Percentiles rank a stretch among this genome's conserved stretches.
Evolutionary conservation across 139 green algal genomes (phyloP).

Genomic region (Auxenochlorella protothecoides): DNA sequence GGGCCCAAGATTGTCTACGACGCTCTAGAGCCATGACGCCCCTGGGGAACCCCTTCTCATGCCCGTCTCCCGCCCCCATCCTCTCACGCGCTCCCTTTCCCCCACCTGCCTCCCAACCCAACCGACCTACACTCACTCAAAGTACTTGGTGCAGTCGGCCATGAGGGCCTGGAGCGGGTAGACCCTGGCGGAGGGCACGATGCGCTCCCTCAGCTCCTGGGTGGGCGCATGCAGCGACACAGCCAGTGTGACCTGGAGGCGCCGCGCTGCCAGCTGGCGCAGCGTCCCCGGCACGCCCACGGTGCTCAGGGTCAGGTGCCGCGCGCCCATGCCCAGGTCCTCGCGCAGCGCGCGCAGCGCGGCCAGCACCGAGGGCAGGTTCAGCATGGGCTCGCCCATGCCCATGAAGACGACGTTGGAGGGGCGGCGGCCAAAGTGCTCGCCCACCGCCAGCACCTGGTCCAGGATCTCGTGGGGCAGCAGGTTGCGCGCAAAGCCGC

Average conservation of each 20-base stretch:
- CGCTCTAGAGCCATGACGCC: too few relatives aligned
- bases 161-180: conserved; percentile 82
- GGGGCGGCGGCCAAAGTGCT: conserved; percentile 35
- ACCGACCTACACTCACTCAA: conserved; percentile 10
- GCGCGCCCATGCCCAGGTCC: conserved; percentile 73
- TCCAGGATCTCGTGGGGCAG: conserved; percentile 86
- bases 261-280: conserved; percentile 39
- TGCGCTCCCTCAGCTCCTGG: conserved; percentile 56
- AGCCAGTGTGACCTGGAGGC: conserved; percentile 63
- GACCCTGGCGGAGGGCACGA: conserved; percentile 53
- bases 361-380: conserved; percentile 64
- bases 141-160: conserved; percentile 65
- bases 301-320: conserved; percentile 92
- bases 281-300: conserved; percentile 82
- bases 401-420: conserved; percentile 86
- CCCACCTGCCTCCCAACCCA: neutral
- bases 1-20: too few relatives aligned
- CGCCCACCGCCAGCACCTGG: conserved; percentile 64
- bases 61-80: too few relatives aligned
- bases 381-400: conserved; percentile 93
- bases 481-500: conserved; percentile 91
- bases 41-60: too few relatives aligned
- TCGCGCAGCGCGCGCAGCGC: conserved; percentile 67
- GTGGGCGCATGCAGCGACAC: conserved; percentile 69
- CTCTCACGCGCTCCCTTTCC: too few relatives aligned